A percentile compares a stretch with the other conserved stretches of the same genome.
phyloP scores from a whole-genome alignment of 1,284 basidiomycete species.

The Ustilago xerochloae region DNA sequence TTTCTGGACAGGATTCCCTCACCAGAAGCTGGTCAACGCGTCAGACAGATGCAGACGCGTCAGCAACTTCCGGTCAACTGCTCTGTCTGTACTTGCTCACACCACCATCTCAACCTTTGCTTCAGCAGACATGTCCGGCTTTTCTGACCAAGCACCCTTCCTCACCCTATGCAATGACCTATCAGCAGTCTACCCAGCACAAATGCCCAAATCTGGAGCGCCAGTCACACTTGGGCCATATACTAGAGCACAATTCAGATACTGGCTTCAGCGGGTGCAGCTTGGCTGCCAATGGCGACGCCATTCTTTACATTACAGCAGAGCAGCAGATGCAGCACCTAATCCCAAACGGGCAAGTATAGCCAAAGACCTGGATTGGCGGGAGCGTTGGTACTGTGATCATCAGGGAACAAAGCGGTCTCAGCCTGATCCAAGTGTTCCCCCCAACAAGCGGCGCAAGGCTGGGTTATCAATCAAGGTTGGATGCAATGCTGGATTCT shows the following conservation, averaged over 20 bases:
- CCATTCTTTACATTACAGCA: not conserved
- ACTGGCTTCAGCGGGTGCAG: not conserved
- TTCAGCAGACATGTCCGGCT: not conserved
- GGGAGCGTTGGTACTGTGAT: not conserved
- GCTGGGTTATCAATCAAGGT: not conserved
- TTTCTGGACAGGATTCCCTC: no score
- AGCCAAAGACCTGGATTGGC: not conserved
- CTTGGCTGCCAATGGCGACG: not conserved
- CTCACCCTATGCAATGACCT: not conserved
- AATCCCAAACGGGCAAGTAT: not conserved
- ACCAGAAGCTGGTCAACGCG: no score
- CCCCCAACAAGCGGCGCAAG: not conserved
- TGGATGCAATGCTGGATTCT: not conserved
- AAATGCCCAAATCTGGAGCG: not conserved
- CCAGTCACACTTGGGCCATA: not conserved
- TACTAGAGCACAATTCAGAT: not conserved
- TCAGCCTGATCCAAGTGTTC: not conserved
- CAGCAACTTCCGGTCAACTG: conserved; percentile 5
- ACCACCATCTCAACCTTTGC: no score
- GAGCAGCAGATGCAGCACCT: not conserved
- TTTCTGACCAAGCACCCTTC: not conserved
- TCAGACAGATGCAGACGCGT: no score
- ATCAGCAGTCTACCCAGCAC: not conserved
- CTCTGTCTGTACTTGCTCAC: no score
- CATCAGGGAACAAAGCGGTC: not conserved